These are phyloP conservation scores for Hypoxylon cercidicola DNA, from an alignment of 495 filamentous ascomycete genomes.

Conservation along the genomic window DNA sequence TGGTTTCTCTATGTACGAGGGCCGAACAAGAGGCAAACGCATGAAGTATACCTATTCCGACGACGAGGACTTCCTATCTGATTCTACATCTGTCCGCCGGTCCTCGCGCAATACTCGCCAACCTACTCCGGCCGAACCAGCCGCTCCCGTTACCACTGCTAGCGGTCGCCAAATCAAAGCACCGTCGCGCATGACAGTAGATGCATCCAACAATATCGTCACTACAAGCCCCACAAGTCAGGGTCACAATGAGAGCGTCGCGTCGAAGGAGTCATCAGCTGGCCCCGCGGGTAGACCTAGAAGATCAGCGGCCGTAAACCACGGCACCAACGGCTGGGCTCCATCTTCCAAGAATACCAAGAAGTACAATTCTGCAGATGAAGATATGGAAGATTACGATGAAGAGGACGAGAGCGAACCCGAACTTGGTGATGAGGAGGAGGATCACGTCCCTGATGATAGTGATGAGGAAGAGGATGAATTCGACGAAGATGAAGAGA, in stretches of 20 bases:
- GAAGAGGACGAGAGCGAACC: constrained; percentile 66
- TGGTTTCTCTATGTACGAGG: constrained; percentile 93
- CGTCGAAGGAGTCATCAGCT: constrained; percentile 43
- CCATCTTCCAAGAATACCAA: constrained; percentile 69
- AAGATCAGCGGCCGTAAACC: constrained; percentile 55
- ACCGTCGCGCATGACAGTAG: constrained; percentile 81
- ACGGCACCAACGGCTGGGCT: constrained; percentile 61
- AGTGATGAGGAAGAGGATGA: constrained; percentile 66
- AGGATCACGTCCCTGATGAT: constrained; percentile 60
- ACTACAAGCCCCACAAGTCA: constrained; percentile 50
- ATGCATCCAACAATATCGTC: constrained; percentile 60
- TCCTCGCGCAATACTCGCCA: constrained; percentile 80
- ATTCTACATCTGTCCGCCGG: constrained; percentile 70
- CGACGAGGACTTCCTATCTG: constrained; percentile 79
- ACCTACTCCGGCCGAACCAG: constrained; percentile 73
- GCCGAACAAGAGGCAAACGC: constrained; percentile 92
- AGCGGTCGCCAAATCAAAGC: constrained; percentile 89
- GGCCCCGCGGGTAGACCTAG: constrained; percentile 49
- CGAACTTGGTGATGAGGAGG: constrained; percentile 71
- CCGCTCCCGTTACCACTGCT: constrained; percentile 84
- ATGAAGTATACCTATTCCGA: constrained; percentile 96
- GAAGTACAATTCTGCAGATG: constrained; percentile 70
- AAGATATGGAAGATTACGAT: constrained; percentile 78
- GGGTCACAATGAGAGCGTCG: constrained; percentile 45
- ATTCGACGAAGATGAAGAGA: constrained; percentile 65